These are phyloP conservation scores for Phytophthora melonis DNA, from an alignment of 352 stramenopile genomes.

Conservation along the genomic window DNA sequence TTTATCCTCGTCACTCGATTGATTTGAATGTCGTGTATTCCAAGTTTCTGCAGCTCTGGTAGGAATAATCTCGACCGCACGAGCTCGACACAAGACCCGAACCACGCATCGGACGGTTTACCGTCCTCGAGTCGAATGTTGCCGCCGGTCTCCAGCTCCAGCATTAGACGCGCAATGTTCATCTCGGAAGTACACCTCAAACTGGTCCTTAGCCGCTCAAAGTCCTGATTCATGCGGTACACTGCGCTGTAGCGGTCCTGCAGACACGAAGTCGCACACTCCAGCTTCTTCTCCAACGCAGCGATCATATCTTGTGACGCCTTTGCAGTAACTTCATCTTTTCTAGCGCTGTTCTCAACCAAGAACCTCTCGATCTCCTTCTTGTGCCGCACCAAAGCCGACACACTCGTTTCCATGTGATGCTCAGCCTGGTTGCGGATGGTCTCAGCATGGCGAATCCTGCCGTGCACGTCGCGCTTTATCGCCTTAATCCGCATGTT, in stretches of 20 bases:
- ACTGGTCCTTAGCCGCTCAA: slow-evolving; percentile 51
- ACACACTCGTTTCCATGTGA: slow-evolving; percentile 59
- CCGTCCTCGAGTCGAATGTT: slow-evolving; percentile 94
- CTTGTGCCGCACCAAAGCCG: slow-evolving; percentile 55
- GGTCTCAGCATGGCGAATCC: slow-evolving; percentile 56
- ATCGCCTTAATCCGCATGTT: slow-evolving; percentile 95
- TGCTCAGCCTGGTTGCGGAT: slow-evolving; percentile 59
- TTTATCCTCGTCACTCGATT: slow-evolving; percentile 90
- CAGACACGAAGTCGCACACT: slow-evolving; percentile 51
- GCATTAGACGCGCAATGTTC: slow-evolving; percentile 81
- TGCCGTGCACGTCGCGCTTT: slow-evolving; percentile 78
- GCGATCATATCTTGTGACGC: slow-evolving; percentile 20
- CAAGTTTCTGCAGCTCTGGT: slow-evolving; percentile 61
- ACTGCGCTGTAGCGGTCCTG: slow-evolving; percentile 48
- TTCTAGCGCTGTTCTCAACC: slow-evolving; percentile 17
- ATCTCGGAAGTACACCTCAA: slow-evolving; percentile 72
- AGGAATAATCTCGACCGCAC: slow-evolving; percentile 77
- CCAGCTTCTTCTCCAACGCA: slow-evolving; percentile 52
- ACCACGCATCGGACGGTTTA: slow-evolving; percentile 84
- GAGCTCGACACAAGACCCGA: slow-evolving; percentile 83
- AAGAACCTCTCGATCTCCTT: slow-evolving; percentile 76
- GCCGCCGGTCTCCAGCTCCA: slow-evolving; percentile 92
- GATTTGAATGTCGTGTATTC: slow-evolving; percentile 74
- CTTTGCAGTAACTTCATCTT: slow-evolving; percentile 8
- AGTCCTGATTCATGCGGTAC: slow-evolving; percentile 70